Evolutionary conservation across 2,329 filamentous ascomycete species (phyloP), one percentile per base, ranked within the genome.

Genomic region (Claviceps sorghi): DNA sequence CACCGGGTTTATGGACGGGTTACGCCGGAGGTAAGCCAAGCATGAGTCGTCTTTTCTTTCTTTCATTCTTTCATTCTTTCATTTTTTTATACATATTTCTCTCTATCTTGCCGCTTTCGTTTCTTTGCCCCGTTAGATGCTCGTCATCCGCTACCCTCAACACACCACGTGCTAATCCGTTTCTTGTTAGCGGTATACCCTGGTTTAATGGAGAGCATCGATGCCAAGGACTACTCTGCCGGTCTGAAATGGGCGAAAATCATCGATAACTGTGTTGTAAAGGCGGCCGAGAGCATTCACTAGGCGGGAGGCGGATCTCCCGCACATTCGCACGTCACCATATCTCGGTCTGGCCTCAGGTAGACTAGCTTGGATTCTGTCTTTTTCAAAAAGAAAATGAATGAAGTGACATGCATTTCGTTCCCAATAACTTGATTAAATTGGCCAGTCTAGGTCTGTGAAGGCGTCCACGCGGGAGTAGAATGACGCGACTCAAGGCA

Each of bases 1-100:
- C 90, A 1, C 90, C 90, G 0, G 90, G 90, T 0, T 66, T 91
- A 48, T 95, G 89, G 88, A 95, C 88, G 0, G 90, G 90, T 0
- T 96, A 96, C 66, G 74, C 88, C 0, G 90, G 89, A 62, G 78
- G 80, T 83, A 61, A 67, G 76, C 69, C 15, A 48, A 38, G 42
- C 17, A 8, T 38, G 36, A 6, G 6, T 4, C 19, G 8, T 4
- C 34, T 10, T 2, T 15, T 26, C 7, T 22, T 7, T 6, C 17
- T n/a, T 54, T 45, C 7, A 15, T 22, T 21, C 3, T 22, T 22
- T 13, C 10, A 7, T 44, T 10, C 7, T 29, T 17, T 17, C 9
- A 8, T 17, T 41, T 19, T 41, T 9, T 2, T n/a, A n/a, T n/a
- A n/a, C n/a, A 15, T 19, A 7, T 30, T 5, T 5, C 15, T 17